Evolutionary conservation across 2,329 filamentous ascomycete genomes (phyloP).

Genomic region (Fusarium austroafricanum): DNA sequence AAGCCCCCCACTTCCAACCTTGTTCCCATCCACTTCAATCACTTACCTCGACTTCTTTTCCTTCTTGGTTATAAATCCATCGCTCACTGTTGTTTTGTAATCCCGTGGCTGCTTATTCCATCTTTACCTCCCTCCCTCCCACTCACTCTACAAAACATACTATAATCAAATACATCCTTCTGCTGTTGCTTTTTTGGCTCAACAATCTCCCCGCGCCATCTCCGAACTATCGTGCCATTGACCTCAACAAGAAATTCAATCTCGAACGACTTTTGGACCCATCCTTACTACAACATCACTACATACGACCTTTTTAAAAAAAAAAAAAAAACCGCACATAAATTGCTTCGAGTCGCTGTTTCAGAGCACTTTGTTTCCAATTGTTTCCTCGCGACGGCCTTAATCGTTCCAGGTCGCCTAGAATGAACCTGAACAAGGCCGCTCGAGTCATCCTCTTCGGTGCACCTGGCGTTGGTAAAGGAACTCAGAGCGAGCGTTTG

Average conservation of each 20-base stretch:
- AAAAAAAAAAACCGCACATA: background rate
- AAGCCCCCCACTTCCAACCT: slow-evolving; percentile 37
- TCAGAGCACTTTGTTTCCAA: background rate
- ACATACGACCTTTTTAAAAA: too few species aligned
- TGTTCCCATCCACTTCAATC: slow-evolving; percentile 10
- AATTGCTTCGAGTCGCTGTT: background rate
- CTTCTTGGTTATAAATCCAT: slow-evolving; percentile 15
- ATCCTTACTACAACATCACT: background rate
- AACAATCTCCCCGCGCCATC: slow-evolving; percentile 38
- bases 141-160: too few species aligned
- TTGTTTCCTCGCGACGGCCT: slow-evolving; percentile 32
- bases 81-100: slow-evolving; percentile 21
- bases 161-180: background rate
- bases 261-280: slow-evolving; percentile 16
- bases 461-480: slow-evolving; percentile 96
- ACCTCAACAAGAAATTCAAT: slow-evolving; percentile 34
- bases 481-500: slow-evolving; percentile 91
- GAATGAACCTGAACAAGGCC: slow-evolving; percentile 78
- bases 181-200: slow-evolving; percentile 6
- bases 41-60: background rate
- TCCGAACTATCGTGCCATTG: slow-evolving; percentile 23
- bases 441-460: slow-evolving; percentile 95
- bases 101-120: slow-evolving; percentile 2
- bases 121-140: background rate
- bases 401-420: slow-evolving; percentile 40